Conservation (phyloP, 106 monocot genomes). For the Dendrobium catenatum region DNA sequence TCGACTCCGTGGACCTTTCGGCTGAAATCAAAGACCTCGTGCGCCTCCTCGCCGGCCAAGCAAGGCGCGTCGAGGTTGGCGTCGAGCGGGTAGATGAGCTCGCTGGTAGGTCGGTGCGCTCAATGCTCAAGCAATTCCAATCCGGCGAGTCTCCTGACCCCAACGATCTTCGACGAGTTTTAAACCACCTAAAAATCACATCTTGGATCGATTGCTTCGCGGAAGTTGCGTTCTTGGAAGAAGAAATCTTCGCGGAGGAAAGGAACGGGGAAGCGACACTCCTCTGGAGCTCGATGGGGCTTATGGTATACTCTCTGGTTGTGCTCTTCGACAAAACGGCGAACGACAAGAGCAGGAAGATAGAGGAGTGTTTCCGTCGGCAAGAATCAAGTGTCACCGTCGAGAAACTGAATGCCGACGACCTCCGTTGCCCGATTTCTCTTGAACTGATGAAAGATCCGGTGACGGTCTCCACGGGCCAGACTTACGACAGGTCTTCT, state of each 20-base stretch:
- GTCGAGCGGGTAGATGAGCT: slow-evolving; percentile 29
- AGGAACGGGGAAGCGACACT: slow-evolving; percentile 18
- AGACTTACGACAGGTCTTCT: slow-evolving; percentile 81
- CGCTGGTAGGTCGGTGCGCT: slow-evolving; percentile 16
- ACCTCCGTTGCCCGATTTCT: slow-evolving; percentile 70
- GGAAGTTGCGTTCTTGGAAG: slow-evolving; percentile 65
- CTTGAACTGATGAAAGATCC: slow-evolving; percentile 86
- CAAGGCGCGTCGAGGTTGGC: slow-evolving; percentile 20
- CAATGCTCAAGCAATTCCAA: slow-evolving; percentile 31
- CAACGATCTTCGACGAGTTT: slow-evolving; percentile 18
- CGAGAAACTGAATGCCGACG: slow-evolving; percentile 27
- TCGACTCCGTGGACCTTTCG: slow-evolving; percentile 16
- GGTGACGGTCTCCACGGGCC: slow-evolving; percentile 74
- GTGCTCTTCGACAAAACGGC: slow-evolving; percentile 36
- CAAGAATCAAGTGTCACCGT: background rate
- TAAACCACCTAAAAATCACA: slow-evolving; percentile 39
- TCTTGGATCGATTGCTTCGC: slow-evolving; percentile 69
- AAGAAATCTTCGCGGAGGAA: slow-evolving; percentile 26
- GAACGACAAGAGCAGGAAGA: background rate
- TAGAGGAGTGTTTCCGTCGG: background rate
- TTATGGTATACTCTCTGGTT: slow-evolving; percentile 59
- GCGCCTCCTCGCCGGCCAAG: slow-evolving; percentile 37
- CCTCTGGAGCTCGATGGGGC: slow-evolving; percentile 42
- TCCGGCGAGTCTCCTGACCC: slow-evolving; percentile 26
- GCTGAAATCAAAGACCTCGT: slow-evolving; percentile 42